Evolutionary conservation across 768 basidiomycete genomes (phyloP).

Genomic region (Cytidiella melzeri): DNA sequence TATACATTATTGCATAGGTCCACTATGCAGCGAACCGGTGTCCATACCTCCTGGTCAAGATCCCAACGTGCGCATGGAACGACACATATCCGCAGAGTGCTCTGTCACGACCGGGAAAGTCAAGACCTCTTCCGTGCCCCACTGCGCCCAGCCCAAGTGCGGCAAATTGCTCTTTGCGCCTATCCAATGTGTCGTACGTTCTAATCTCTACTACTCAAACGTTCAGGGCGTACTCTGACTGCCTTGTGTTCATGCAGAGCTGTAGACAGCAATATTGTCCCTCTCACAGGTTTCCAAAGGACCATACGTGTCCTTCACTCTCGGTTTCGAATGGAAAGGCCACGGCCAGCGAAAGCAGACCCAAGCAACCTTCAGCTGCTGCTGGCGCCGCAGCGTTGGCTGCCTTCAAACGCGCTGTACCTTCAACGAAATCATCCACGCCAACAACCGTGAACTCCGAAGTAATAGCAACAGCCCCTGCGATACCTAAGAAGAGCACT

Average conservation of each 20-base stretch:
- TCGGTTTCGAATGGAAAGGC: constrained; percentile 6
- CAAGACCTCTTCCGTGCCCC: constrained; percentile 41
- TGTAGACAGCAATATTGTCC: constrained; percentile 73
- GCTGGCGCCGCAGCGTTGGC: constrained; percentile 30
- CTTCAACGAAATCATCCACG: constrained; percentile 22
- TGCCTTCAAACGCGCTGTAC: constrained; percentile 36
- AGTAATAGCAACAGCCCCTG: not conserved
- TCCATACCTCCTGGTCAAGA: constrained; percentile 73
- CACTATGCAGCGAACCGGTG: constrained; percentile 70
- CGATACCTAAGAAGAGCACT: no score
- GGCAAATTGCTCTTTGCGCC: constrained; percentile 70
- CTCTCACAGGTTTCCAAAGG: constrained; percentile 70
- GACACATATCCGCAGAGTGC: constrained; percentile 62
- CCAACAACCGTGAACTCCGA: constrained; percentile 16
- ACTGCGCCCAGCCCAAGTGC: constrained; percentile 57
- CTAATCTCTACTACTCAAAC: no score
- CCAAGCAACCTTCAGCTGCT: constrained; percentile 15
- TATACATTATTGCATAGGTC: constrained; percentile 39
- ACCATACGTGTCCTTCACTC: constrained; percentile 50
- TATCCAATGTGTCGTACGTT: constrained; percentile 67
- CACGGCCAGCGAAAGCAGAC: no score
- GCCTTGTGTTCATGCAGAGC: constrained; percentile 38
- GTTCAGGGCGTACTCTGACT: not conserved
- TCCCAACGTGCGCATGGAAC: constrained; percentile 77
- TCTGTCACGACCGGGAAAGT: constrained; percentile 61